Base-by-base conservation (phyloP, 352 stramenopile species). In the Phytophthora litchii region DNA sequence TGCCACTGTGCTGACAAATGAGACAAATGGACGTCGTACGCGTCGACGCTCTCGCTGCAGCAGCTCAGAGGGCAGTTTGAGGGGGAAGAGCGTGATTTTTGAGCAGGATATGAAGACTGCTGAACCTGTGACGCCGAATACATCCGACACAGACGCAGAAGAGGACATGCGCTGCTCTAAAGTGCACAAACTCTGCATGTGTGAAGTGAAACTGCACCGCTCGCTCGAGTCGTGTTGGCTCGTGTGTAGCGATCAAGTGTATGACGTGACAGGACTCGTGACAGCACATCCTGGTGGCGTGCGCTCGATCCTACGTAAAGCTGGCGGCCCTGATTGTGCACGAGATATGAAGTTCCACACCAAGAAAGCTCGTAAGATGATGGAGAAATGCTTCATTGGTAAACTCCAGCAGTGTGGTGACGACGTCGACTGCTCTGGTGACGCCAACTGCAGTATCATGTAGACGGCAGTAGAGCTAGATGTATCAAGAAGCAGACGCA, bases 181-280 rank as follows among this genome's bases (percentile, higher is more conserved):
- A 31, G 56, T 78, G 9, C 80, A 70, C 43, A 91, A 91, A 59
- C 78, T 93, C 6, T 93, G 84, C 65, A 67, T 89, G 27, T 94
- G 84, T 48, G 83, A 94, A 52, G 72, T 94, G 25, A 56, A 74
- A 48, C 60, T 79, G 35, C 96, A 99, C 83, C 94, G 87, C 47
- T 89, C 77, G 13, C 61, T 86, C 14, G 83, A 98, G 14, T 95
- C 95, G 68, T 98, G 91, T 62, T 99, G 97, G 96, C 69, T 99
- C 31, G 91, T 99, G 16, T 96, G 98, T 42, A 80, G 84, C 25
- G 64, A 63, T 36, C 76, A 89, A 14, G 87, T 96, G 25, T 96
- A 95, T 63, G 88, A 97, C 66, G 81, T 95, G 14, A 97, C 88
- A 43, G 77, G 83, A 11, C 68, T 94, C 11, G 55, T 95, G 16